Conservation (phyloP, 805 yeast genomes). For the Candida qinlingensis region DNA sequence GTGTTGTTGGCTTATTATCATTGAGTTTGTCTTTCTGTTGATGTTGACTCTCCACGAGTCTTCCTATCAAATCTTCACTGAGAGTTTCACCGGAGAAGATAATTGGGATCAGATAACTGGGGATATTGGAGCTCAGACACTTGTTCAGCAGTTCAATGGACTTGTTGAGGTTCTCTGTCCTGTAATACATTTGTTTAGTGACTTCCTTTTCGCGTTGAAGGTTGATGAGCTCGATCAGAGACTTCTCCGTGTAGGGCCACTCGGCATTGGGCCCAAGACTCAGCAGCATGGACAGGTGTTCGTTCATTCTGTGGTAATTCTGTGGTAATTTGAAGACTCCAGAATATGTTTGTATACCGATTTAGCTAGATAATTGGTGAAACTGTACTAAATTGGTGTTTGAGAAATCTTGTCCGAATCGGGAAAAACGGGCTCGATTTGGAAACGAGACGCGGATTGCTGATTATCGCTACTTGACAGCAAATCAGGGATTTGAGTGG, state of each 20-base stretch:
- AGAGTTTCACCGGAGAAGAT: constrained; percentile 41
- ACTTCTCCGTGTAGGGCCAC: constrained; percentile 22
- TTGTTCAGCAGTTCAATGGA: constrained; percentile 56
- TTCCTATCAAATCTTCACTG: constrained; percentile 11
- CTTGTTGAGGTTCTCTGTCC: constrained; percentile 54
- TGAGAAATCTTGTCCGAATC: not conserved
- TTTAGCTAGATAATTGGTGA: no score
- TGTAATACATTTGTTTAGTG: constrained; percentile 75
- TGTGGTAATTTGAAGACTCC: not conserved
- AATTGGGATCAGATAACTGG: constrained; percentile 56
- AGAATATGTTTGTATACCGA: not conserved
- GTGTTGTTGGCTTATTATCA: not conserved
- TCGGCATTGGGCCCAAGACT: constrained; percentile 22
- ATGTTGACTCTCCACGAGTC: not conserved
- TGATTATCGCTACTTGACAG: no score
- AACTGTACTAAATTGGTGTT: not conserved
- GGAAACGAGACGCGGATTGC: no score
- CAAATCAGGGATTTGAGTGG: no score
- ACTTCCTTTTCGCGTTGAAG: constrained; percentile 58
- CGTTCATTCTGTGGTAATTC: constrained; percentile 10
- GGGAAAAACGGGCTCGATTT: not conserved
- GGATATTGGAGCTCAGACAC: constrained; percentile 59
- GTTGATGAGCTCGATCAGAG: constrained; percentile 20
- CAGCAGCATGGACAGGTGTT: constrained; percentile 16
- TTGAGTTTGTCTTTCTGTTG: constrained; percentile 7